A percentile compares a stretch with the other conserved stretches of the same genome.
phyloP scores from a whole-genome alignment of 2,329 filamentous ascomycete genomes.

The Aureobasidium sp. region DNA sequence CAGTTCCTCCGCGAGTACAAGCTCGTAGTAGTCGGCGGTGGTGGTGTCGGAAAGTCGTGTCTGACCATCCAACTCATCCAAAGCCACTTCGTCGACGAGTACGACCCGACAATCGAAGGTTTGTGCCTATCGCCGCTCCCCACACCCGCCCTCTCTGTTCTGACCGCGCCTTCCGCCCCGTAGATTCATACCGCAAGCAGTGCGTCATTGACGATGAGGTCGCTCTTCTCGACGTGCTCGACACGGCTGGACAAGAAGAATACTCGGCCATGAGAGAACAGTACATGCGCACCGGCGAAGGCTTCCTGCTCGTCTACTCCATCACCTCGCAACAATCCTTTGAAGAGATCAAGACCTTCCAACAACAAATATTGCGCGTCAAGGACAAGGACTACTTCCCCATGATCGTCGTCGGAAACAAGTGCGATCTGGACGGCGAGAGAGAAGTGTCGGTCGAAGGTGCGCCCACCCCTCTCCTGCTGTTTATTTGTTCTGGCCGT shows the following conservation, averaged over 20 bases:
- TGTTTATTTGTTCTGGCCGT: slow-evolving; percentile 8
- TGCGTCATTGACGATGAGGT: slow-evolving; percentile 98
- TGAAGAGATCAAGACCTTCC: slow-evolving; percentile 96
- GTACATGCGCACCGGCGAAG: slow-evolving; percentile 98
- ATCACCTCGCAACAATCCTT: slow-evolving; percentile 97
- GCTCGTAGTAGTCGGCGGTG: slow-evolving; percentile 87
- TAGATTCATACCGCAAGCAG: slow-evolving; percentile 99
- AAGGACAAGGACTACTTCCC: slow-evolving; percentile 98
- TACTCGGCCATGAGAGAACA: slow-evolving; percentile 99
- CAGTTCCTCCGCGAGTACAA: slow-evolving; percentile 47
- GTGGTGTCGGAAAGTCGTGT: slow-evolving; percentile 98
- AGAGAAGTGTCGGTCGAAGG: slow-evolving; percentile 87
- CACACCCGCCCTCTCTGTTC: not conserved
- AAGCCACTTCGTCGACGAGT: slow-evolving; percentile 98
- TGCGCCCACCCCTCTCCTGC: slow-evolving; percentile 39
- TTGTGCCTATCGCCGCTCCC: slow-evolving; percentile 23
- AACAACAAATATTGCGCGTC: slow-evolving; percentile 95
- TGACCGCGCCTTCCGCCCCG: not conserved
- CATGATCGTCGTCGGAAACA: slow-evolving; percentile 98
- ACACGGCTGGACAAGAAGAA: slow-evolving; percentile 97
- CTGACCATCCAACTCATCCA: slow-evolving; percentile 79
- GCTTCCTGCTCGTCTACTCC: slow-evolving; percentile 94
- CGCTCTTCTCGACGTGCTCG: slow-evolving; percentile 91
- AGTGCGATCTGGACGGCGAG: slow-evolving; percentile 94
- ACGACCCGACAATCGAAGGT: slow-evolving; percentile 99